phyloP scores from a whole-genome alignment of 2,329 filamentous ascomycete genomes.

The Botryotinia convoluta region DNA sequence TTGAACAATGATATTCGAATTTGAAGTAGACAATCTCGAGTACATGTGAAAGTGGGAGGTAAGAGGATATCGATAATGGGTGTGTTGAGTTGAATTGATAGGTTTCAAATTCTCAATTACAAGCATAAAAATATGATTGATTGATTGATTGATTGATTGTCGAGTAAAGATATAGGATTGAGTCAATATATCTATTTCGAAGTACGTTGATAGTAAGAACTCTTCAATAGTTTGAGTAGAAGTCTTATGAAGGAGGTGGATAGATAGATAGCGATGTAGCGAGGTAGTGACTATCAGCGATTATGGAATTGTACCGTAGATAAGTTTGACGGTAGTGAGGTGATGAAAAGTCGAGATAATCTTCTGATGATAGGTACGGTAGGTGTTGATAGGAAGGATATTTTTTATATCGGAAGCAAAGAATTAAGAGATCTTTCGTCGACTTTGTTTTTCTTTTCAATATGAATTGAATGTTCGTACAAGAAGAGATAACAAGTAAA shows the following conservation, averaged over 20 bases:
- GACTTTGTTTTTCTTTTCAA: neutral
- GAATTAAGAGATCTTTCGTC: neutral
- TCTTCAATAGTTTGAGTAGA: neutral
- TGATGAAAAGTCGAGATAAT: neutral
- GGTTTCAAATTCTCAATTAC: neutral
- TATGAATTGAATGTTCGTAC: neutral
- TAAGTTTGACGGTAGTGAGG: neutral
- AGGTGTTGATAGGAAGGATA: neutral
- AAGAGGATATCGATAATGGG: neutral
- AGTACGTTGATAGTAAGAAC: neutral
- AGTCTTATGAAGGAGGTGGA: neutral
- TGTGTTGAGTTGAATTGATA: neutral
- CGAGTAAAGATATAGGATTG: neutral
- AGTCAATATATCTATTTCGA: neutral
- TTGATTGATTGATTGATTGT: neutral
- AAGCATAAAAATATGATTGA: neutral
- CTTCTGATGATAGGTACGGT: neutral
- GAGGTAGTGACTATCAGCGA: neutral
- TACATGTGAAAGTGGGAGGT: neutral
- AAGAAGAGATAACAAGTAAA: neutral
- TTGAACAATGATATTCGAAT: neutral
- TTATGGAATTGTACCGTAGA: neutral
- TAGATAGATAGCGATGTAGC: neutral
- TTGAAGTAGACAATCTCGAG: neutral
- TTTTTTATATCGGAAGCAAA: neutral